A percentile compares a stretch with the other conserved stretches of the same genome.
These are phyloP conservation scores for Eremochloa ophiuroides DNA, from an alignment of 176 grass and related monocot genomes.

Conservation along the genomic window DNA sequence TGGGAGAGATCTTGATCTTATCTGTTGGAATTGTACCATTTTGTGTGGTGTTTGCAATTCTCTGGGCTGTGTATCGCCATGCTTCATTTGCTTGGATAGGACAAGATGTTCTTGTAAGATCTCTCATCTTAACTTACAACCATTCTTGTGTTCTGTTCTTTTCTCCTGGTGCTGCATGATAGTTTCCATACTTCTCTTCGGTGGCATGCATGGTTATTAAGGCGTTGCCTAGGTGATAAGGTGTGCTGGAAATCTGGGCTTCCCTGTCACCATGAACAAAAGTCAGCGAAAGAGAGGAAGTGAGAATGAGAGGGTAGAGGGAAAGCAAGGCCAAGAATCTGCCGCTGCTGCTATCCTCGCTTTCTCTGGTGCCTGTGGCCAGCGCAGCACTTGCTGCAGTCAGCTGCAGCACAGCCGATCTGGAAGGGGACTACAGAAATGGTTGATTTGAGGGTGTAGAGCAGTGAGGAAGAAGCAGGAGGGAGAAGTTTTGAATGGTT, in stretches of 20 bases:
- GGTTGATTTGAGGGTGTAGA: neutral
- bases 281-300: neutral
- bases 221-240: neutral
- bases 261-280: neutral
- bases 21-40: slow-evolving; percentile 65
- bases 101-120: slow-evolving; percentile 89
- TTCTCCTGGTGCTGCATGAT: neutral
- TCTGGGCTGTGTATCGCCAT: slow-evolving; percentile 81
- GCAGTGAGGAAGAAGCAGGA: neutral
- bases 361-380: neutral
- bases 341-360: neutral
- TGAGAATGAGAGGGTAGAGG: neutral
- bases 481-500: neutral
- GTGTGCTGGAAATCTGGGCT: neutral
- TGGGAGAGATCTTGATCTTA: slow-evolving; percentile 59
- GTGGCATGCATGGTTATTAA: neutral
- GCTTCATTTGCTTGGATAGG: slow-evolving; percentile 94
- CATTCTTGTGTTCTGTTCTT: neutral
- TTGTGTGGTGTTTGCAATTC: slow-evolving; percentile 68
- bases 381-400: neutral
- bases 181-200: slow-evolving; percentile 2
- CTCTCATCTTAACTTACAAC: neutral
- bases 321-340: neutral
- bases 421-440: neutral
- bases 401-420: neutral